Conservation (phyloP, 169 alveolate species). For the Eimeria falciformis region DNA sequence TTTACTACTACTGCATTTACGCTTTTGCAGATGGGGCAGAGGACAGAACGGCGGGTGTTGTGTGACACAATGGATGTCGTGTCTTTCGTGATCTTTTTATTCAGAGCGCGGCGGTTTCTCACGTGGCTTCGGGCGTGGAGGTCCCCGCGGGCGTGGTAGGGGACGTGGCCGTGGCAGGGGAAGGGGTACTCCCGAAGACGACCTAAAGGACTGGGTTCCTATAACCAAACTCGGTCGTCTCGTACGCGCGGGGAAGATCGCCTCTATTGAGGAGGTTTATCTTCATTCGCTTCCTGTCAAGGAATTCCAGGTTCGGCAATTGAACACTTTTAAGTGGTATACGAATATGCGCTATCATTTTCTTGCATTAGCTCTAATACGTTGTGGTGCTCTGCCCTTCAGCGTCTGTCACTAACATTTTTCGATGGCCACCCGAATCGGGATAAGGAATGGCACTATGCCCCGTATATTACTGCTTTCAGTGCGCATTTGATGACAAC, state of each 20-base stretch:
- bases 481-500: constrained; percentile 63
- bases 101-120: constrained; percentile 82
- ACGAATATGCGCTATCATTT: background rate
- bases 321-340: background rate
- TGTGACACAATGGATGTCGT: background rate
- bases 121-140: constrained; percentile 83
- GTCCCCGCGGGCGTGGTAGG: constrained; percentile 79
- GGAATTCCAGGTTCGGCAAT: constrained; percentile 96
- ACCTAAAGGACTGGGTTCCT: constrained; percentile 98
- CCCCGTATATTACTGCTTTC: background rate
- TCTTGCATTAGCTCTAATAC: background rate
- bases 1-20: background rate
- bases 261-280: constrained; percentile 98
- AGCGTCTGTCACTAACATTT: background rate
- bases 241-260: constrained; percentile 97
- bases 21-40: background rate
- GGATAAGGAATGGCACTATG: background rate
- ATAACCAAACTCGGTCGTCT: constrained; percentile 99
- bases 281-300: constrained; percentile 99
- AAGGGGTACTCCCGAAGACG: constrained; percentile 94
- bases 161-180: constrained; percentile 86
- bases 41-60: background rate
- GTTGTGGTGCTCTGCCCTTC: background rate
- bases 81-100: background rate
- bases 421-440: background rate